Conservation (phyloP, 2,329 filamentous ascomycete species). For the Epichloe scottii region DNA sequence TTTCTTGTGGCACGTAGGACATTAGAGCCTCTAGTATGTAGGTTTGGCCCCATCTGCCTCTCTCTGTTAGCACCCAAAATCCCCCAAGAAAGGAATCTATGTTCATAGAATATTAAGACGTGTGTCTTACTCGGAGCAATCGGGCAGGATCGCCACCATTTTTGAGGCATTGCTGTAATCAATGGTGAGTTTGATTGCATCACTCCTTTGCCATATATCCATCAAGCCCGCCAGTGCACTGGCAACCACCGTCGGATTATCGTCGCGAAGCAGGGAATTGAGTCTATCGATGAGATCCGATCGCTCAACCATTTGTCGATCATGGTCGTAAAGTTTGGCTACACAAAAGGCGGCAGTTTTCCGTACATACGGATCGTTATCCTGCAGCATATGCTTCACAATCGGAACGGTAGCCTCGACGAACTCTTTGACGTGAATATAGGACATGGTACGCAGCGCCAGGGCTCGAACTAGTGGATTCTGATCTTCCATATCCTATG, state of each 20-base stretch:
- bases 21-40: constrained; percentile 97
- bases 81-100: background rate
- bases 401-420: constrained; percentile 81
- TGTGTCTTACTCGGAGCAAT: constrained; percentile 79
- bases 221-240: constrained; percentile 83
- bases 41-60: constrained; percentile 82
- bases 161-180: constrained; percentile 97
- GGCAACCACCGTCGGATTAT: constrained; percentile 94
- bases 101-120: background rate
- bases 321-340: constrained; percentile 95
- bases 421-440: constrained; percentile 92
- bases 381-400: constrained; percentile 70
- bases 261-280: constrained; percentile 81
- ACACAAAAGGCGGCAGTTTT: constrained; percentile 96
- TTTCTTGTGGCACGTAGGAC: constrained; percentile 92
- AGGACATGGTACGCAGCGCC: constrained; percentile 88
- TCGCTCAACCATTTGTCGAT: constrained; percentile 74
- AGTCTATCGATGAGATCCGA: constrained; percentile 88
- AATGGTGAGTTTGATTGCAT: constrained; percentile 94
- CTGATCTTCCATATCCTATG: constrained; percentile 78
- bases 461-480: constrained; percentile 90
- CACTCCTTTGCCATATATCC: constrained; percentile 97
- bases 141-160: constrained; percentile 89
- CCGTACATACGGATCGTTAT: constrained; percentile 87
- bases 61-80: background rate